phyloP scores from a whole-genome alignment of 805 yeast species.

The Metschnikowia kunwiensis region DNA sequence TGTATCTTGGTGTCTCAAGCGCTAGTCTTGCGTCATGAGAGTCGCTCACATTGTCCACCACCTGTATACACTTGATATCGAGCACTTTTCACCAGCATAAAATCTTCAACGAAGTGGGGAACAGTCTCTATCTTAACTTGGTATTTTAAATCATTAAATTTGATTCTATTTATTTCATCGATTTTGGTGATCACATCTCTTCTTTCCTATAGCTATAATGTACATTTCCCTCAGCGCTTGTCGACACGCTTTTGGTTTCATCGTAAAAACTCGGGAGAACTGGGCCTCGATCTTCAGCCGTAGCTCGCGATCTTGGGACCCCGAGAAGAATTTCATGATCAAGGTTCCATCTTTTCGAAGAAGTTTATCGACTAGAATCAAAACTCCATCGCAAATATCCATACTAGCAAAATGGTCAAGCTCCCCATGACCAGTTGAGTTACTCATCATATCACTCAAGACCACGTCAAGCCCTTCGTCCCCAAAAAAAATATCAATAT shows the following conservation, averaged over 20 bases:
- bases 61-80: no score
- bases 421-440: conserved; percentile 78
- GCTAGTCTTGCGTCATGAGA: no score
- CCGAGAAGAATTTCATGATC: conserved; percentile 83
- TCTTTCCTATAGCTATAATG: conserved; percentile 63
- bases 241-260: conserved; percentile 81
- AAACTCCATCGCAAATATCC: conserved; percentile 90
- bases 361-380: conserved; percentile 69
- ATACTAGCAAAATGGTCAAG: conserved; percentile 83
- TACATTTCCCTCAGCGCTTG: conserved; percentile 79
- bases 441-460: conserved; percentile 87
- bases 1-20: no score
- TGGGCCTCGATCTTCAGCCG: conserved; percentile 54
- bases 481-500: conserved; percentile 50
- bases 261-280: conserved; percentile 62
- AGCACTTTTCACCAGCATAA: no score
- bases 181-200: no score
- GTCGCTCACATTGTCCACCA: no score
- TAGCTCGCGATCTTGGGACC: conserved; percentile 69
- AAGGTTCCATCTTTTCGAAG: conserved; percentile 67
- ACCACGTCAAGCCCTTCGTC: conserved; percentile 36
- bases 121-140: no score
- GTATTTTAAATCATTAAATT: no score
- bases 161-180: no score
- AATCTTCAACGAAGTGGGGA: no score